A percentile compares a stretch with the other conserved stretches of the same genome.
Evolutionary conservation across 2,329 filamentous ascomycete genomes (phyloP).

Genomic region (Lachnellula hyalina): DNA sequence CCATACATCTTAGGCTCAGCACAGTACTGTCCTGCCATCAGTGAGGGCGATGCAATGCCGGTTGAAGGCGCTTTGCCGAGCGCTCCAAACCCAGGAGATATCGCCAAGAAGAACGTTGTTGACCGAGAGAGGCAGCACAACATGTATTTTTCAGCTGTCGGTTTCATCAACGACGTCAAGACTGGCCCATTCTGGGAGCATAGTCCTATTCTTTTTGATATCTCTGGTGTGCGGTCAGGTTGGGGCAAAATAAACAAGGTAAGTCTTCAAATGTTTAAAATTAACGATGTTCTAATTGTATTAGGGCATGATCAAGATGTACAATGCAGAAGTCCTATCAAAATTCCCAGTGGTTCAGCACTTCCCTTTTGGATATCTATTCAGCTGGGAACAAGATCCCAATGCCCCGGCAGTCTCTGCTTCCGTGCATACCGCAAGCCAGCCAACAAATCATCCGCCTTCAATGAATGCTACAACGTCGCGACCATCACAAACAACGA

Average conservation of each 20-base stretch:
- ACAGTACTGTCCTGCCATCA: conserved; percentile 74
- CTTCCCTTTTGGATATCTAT: conserved; percentile 77
- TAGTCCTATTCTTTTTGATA: conserved; percentile 88
- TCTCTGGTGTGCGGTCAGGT: conserved; percentile 84
- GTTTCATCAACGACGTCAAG: conserved; percentile 97
- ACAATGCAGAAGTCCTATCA: conserved; percentile 88
- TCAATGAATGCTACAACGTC: conserved; percentile 12
- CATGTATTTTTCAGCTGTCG: conserved; percentile 92
- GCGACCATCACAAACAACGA: conserved; percentile 22
- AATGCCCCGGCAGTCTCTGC: conserved; percentile 44
- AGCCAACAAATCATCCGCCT: conserved; percentile 35
- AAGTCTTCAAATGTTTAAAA: neutral
- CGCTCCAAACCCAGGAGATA: conserved; percentile 65
- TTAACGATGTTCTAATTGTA: conserved; percentile 3
- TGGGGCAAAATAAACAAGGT: conserved; percentile 98
- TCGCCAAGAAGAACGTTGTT: conserved; percentile 61
- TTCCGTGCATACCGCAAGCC: conserved; percentile 54
- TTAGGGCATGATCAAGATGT: conserved; percentile 98
- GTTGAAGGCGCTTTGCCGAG: conserved; percentile 70
- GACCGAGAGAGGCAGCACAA: conserved; percentile 61
- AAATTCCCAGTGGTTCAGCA: conserved; percentile 99
- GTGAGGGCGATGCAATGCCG: conserved; percentile 57
- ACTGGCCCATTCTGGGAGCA: conserved; percentile 96
- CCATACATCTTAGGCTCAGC: conserved; percentile 95
- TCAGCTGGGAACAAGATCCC: conserved; percentile 68